Evolutionary conservation across 768 basidiomycete genomes (phyloP).

Genomic region (Trametes cinnabarina): DNA sequence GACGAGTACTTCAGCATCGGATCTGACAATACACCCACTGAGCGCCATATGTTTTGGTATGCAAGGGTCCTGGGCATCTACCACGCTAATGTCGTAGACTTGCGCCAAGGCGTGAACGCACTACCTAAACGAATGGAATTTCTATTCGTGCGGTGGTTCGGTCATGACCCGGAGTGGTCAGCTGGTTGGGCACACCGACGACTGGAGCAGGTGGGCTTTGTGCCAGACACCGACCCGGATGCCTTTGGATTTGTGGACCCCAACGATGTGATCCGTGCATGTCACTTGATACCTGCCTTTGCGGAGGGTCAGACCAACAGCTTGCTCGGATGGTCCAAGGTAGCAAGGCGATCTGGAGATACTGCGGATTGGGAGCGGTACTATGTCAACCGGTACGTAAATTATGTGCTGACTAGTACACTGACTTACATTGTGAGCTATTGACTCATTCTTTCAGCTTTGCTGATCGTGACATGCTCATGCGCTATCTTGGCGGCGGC

Average conservation of each 20-base stretch:
- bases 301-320: conserved; percentile 17
- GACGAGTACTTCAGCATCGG: conserved; percentile 3
- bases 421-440: background rate
- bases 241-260: conserved; percentile 50
- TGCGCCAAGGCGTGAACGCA: conserved; percentile 4
- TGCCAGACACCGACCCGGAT: conserved; percentile 17
- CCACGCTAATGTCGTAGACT: conserved; percentile 32
- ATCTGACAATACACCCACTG: background rate
- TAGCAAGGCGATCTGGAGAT: conserved; percentile 2
- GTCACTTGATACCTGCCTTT: conserved; percentile 45
- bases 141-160: conserved; percentile 42
- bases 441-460: conserved; percentile 18
- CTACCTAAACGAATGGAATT: conserved; percentile 29
- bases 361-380: conserved; percentile 23
- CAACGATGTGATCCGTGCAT: conserved; percentile 34
- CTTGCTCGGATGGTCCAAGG: background rate
- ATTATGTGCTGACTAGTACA: conserved; percentile 4
- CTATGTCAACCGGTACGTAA: conserved; percentile 28
- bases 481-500: conserved; percentile 25
- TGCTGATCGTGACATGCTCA: conserved; percentile 28
- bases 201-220: conserved; percentile 38
- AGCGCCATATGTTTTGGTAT: conserved; percentile 24
- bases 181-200: conserved; percentile 26
- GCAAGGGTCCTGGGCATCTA: conserved; percentile 29
- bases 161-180: conserved; percentile 25